A percentile compares a stretch with the other conserved stretches of the same genome.
Evolutionary conservation across 179 eudicot species (phyloP).

Genomic region (Silene vulgaris): DNA sequence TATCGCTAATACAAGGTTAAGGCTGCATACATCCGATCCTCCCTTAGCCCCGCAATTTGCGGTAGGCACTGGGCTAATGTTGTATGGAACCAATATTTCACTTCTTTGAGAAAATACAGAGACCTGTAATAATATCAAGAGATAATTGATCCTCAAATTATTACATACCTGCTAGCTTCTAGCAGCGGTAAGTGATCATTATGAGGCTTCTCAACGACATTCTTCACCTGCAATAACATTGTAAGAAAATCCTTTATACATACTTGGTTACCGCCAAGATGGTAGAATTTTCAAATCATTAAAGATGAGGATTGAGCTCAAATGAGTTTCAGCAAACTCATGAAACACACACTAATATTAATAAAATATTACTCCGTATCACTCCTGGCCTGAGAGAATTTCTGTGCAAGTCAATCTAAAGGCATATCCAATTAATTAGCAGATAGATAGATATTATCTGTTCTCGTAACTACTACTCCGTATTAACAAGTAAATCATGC

Average conservation of each 20-base stretch:
- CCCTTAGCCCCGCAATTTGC: too few relatives aligned
- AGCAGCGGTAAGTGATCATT: slow-evolving; percentile 88
- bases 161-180: slow-evolving; percentile 91
- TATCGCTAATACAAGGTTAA: too few relatives aligned
- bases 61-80: too few relatives aligned
- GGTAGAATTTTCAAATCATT: not conserved
- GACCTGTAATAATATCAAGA: not conserved
- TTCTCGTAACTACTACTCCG: not conserved
- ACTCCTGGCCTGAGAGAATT: not conserved
- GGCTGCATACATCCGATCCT: too few relatives aligned
- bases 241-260: not conserved
- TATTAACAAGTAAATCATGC: not conserved
- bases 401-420: not conserved
- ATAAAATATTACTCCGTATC: not conserved
- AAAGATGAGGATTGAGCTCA: not conserved
- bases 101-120: not conserved
- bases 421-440: not conserved
- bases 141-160: not conserved
- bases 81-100: not conserved
- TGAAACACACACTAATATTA: too few relatives aligned
- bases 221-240: slow-evolving; percentile 55
- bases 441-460: not conserved
- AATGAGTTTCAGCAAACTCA: too few relatives aligned
- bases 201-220: slow-evolving; percentile 91
- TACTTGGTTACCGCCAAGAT: not conserved